phyloP scores from a whole-genome alignment of 1,139 yeast species.

The Petasospora fabianii region DNA sequence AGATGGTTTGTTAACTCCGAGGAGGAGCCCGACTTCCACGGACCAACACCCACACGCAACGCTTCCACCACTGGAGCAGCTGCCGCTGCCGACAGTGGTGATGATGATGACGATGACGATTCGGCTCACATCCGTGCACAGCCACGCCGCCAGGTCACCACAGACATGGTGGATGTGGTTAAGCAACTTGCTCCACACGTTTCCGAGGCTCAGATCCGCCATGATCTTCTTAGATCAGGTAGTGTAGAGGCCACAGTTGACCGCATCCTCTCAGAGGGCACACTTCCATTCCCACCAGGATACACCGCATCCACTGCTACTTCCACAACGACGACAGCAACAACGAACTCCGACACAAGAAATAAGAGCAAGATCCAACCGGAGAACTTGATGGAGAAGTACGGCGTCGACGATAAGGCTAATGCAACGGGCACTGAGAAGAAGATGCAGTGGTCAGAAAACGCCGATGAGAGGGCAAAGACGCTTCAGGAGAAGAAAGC shows the following conservation, averaged over 20 bases:
- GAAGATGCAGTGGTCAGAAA: slow-evolving; percentile 33
- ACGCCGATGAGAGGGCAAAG: slow-evolving; percentile 37
- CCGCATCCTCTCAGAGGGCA: slow-evolving; percentile 58
- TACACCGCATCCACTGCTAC: slow-evolving; percentile 23
- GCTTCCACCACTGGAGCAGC: neutral
- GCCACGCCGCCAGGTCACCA: slow-evolving; percentile 56
- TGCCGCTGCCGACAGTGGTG: neutral
- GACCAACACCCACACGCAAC: neutral
- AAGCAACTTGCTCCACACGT: slow-evolving; percentile 77
- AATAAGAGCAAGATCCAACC: slow-evolving; percentile 9
- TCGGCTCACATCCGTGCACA: slow-evolving; percentile 13
- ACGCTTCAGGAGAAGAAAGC: slow-evolving; percentile 45
- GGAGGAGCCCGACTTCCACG: slow-evolving; percentile 21
- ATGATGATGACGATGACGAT: slow-evolving; percentile 1
- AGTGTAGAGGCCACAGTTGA: slow-evolving; percentile 80
- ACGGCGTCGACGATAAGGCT: slow-evolving; percentile 18
- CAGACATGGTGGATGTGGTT: slow-evolving; percentile 82
- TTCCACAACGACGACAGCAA: slow-evolving; percentile 14
- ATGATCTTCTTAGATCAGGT: slow-evolving; percentile 64
- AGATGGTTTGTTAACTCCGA: slow-evolving; percentile 61
- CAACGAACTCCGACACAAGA: slow-evolving; percentile 10
- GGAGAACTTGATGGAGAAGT: slow-evolving; percentile 26
- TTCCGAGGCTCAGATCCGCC: slow-evolving; percentile 64
- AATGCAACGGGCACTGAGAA: neutral
- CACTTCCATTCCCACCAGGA: slow-evolving; percentile 66